phyloP scores from a whole-genome alignment of 2,329 filamentous ascomycete genomes.

The Orbilia javanica region DNA sequence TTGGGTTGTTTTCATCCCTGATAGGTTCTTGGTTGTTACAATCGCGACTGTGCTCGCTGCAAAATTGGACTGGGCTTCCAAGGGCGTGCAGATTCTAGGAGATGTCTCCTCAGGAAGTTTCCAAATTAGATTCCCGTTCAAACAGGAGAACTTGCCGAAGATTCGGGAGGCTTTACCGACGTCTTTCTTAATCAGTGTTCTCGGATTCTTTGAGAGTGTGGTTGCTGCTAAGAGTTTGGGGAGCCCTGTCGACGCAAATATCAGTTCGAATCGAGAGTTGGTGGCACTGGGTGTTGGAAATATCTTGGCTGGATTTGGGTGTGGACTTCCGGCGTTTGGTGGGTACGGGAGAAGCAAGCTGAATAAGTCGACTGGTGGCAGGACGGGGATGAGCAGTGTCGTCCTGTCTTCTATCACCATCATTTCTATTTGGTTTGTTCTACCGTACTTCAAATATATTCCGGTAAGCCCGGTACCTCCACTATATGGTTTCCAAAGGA shows the following conservation, averaged over 20 bases:
- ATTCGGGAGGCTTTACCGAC: constrained; percentile 89
- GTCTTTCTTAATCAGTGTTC: constrained; percentile 89
- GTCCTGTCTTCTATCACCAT: constrained; percentile 86
- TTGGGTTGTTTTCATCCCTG: constrained; percentile 86
- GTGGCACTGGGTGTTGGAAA: constrained; percentile 92
- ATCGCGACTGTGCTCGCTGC: constrained; percentile 84
- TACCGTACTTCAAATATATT: constrained; percentile 94
- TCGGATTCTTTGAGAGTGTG: constrained; percentile 98
- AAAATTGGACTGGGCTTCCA: constrained; percentile 79
- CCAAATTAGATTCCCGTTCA: constrained; percentile 87
- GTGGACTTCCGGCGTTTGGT: constrained; percentile 92
- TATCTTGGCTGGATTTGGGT: constrained; percentile 89
- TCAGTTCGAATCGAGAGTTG: constrained; percentile 80
- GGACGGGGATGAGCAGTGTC: constrained; percentile 92
- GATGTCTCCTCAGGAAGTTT: constrained; percentile 81
- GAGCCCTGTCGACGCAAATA: constrained; percentile 79
- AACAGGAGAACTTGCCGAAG: constrained; percentile 79
- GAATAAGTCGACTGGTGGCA: constrained; percentile 89
- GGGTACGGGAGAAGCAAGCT: constrained; percentile 97
- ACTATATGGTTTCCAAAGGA: not conserved
- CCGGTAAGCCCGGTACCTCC: constrained; percentile 74
- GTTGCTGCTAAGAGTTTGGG: constrained; percentile 93
- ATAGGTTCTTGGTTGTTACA: constrained; percentile 90
- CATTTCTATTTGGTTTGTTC: constrained; percentile 81
- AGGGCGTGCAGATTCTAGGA: constrained; percentile 86